Conservation (phyloP, 2,329 filamentous ascomycete species). For the Colletotrichum abscissum region DNA sequence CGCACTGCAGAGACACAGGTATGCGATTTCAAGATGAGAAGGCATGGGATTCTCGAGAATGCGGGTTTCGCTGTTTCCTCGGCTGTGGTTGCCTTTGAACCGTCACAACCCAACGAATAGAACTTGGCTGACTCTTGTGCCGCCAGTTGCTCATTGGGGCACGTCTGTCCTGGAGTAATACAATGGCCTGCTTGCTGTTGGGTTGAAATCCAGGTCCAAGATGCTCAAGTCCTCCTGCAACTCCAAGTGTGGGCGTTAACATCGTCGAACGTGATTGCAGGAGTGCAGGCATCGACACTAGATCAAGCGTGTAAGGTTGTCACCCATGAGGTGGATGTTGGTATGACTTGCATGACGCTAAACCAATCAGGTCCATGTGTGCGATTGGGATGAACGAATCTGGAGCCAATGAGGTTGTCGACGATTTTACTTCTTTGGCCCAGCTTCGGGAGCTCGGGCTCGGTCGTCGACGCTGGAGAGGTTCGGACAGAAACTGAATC, state of each 20-base stretch:
- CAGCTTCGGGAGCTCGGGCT: slow-evolving; percentile 1
- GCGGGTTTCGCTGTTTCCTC: neutral
- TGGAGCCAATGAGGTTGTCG: neutral
- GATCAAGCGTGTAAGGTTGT: neutral
- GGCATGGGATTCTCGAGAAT: neutral
- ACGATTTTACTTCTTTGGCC: neutral
- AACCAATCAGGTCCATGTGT: neutral
- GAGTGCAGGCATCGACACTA: neutral
- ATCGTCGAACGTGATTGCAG: slow-evolving; percentile 11
- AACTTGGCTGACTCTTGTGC: neutral
- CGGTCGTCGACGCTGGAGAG: neutral
- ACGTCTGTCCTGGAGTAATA: neutral
- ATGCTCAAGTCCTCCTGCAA: slow-evolving; percentile 1
- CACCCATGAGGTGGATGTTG: neutral
- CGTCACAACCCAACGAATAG: slow-evolving; percentile 26
- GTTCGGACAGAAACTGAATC: neutral
- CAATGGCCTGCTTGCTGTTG: neutral
- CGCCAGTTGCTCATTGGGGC: neutral
- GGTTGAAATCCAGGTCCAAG: neutral
- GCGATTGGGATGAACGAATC: neutral
- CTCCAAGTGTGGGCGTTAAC: neutral
- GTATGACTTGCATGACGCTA: slow-evolving; percentile 19
- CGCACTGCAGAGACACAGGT: neutral
- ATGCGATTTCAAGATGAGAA: neutral
- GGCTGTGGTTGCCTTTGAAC: slow-evolving; percentile 6